Evolutionary conservation across 768 basidiomycete genomes (phyloP).

Genomic region (Holtermanniella nyarrowii): DNA sequence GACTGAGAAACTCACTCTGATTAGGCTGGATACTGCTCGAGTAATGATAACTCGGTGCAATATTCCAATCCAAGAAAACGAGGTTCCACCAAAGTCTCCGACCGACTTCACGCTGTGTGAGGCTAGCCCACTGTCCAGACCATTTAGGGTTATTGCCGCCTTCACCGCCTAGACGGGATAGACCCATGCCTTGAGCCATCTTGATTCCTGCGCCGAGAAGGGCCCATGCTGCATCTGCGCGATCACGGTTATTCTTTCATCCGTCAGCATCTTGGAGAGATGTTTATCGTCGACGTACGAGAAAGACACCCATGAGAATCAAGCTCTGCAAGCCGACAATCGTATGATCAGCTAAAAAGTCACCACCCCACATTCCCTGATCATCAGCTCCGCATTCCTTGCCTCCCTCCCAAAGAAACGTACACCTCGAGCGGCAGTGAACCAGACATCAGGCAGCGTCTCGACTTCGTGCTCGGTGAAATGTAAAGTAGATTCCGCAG

Average conservation of each 20-base stretch:
- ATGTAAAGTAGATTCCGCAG: conserved; percentile 24
- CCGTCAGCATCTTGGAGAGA: neutral
- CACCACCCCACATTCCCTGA: conserved; percentile 34
- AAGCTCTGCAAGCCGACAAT: conserved; percentile 37
- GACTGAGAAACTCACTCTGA: conserved; percentile 32
- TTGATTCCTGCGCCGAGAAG: conserved; percentile 41
- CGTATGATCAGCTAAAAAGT: conserved; percentile 36
- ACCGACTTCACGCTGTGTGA: conserved; percentile 41
- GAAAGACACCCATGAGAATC: conserved; percentile 33
- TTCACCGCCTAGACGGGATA: conserved; percentile 39
- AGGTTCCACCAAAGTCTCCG: conserved; percentile 41
- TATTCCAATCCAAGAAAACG: conserved; percentile 41
- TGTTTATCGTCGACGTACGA: conserved; percentile 18
- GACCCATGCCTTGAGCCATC: conserved; percentile 42
- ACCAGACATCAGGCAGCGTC: conserved; percentile 34
- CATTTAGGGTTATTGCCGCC: conserved; percentile 33
- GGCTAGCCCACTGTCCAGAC: conserved; percentile 39
- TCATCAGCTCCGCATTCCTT: conserved; percentile 4
- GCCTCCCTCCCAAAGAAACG: conserved; percentile 2
- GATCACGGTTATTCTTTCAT: conserved; percentile 39
- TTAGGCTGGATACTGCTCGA: conserved; percentile 39
- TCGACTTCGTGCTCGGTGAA: conserved; percentile 35
- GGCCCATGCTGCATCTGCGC: conserved; percentile 41
- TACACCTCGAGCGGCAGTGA: conserved; percentile 23
- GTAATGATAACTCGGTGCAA: conserved; percentile 39